Evolutionary conservation across 441 rosid species (phyloP).

Genomic region (Brassica balearica): DNA sequence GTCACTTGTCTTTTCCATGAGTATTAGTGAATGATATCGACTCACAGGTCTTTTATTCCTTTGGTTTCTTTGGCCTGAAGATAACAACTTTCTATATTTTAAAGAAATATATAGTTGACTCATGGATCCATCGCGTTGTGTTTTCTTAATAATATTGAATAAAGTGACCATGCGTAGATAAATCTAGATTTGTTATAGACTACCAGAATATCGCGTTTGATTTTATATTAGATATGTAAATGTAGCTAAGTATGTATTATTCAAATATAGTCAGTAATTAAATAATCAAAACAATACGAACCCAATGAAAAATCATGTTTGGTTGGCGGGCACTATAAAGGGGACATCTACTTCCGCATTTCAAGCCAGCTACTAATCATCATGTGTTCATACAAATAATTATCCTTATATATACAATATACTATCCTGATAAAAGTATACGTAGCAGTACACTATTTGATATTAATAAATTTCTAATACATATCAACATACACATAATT

Average conservation of each 20-base stretch:
- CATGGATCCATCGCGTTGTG: constrained; percentile 24
- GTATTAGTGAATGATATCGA: neutral
- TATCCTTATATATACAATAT: neutral
- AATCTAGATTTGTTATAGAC: constrained; percentile 43
- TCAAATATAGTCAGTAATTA: constrained; percentile 42
- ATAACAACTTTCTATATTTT: constrained; percentile 26
- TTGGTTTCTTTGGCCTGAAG: constrained; percentile 43
- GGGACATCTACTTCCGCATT: constrained; percentile 46
- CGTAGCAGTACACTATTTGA: neutral
- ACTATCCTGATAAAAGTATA: neutral
- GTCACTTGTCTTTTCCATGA: constrained; percentile 37
- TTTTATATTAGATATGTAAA: constrained; percentile 23
- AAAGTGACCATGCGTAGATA: constrained; percentile 43
- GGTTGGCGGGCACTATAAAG: constrained; percentile 49
- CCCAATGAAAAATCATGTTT: constrained; percentile 39
- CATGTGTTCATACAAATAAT: constrained; percentile 36
- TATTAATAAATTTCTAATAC: neutral
- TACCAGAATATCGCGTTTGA: constrained; percentile 42
- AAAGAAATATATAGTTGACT: constrained; percentile 30
- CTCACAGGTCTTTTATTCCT: constrained; percentile 34
- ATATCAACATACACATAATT: neutral
- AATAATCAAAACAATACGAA: constrained; percentile 26
- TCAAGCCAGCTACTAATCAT: constrained; percentile 43
- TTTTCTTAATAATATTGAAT: constrained; percentile 26
- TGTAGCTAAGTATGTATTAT: constrained; percentile 18